Percentiles rank a stretch among this genome's conserved stretches.
Conservation (phyloP, 305 asterid species). For the Stenogyne calaminthoides region DNA sequence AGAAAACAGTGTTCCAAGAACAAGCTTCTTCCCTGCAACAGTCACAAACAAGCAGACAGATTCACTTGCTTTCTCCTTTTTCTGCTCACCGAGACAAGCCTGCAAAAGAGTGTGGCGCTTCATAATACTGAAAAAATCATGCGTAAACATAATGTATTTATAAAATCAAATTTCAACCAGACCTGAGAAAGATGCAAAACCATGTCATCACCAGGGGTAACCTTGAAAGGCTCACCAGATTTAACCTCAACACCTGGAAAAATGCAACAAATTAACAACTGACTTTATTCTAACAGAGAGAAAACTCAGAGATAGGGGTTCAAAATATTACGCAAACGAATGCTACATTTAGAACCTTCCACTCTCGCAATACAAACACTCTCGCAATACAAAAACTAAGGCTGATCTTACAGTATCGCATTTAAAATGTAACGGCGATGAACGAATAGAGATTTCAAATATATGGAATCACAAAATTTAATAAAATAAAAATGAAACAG, state of each 20-base stretch:
- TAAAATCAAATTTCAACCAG: background rate
- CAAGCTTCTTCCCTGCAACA: conserved; percentile 65
- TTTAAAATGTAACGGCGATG: background rate
- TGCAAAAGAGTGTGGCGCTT: conserved; percentile 21
- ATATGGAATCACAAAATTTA: background rate
- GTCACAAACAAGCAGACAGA: conserved; percentile 51
- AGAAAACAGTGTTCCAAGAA: conserved; percentile 72
- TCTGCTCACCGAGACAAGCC: conserved; percentile 79
- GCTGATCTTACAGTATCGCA: background rate
- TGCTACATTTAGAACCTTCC: background rate
- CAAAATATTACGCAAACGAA: background rate
- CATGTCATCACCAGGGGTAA: conserved; percentile 55
- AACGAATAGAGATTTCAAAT: background rate
- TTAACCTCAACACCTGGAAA: conserved; percentile 73
- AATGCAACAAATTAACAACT: background rate
- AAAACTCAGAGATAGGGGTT: background rate
- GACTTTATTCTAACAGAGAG: background rate
- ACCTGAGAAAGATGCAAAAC: conserved; percentile 94
- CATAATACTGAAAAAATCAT: background rate
- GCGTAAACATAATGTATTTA: background rate
- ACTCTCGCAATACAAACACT: background rate
- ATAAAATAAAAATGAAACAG: background rate
- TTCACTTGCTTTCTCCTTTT: conserved; percentile 59
- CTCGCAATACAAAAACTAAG: background rate
- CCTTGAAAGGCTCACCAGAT: conserved; percentile 55